Percentiles rank a stretch among this genome's conserved stretches.
These are phyloP conservation scores for Diversispora epigaea DNA, from an alignment of 192 early-diverging fungal species.

Conservation along the genomic window DNA sequence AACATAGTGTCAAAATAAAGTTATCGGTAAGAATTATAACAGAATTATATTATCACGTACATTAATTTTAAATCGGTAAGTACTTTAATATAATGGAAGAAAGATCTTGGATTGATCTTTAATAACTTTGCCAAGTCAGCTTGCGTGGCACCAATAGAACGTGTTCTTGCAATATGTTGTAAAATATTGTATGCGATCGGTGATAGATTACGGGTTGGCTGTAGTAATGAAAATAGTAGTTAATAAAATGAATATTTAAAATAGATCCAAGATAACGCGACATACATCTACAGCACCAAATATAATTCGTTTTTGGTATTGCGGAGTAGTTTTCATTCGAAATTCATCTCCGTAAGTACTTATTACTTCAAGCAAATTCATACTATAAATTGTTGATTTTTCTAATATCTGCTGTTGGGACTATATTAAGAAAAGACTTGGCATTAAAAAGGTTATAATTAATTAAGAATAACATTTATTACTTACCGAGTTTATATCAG, in stretches of 20 bases:
- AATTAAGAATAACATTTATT: background rate
- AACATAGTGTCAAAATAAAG: background rate
- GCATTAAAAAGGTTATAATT: conserved; percentile 1
- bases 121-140: conserved; percentile 54
- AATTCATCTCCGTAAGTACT: conserved; percentile 9
- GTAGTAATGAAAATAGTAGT: background rate
- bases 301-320: conserved; percentile 36
- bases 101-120: conserved; percentile 57
- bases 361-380: background rate
- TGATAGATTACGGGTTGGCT: conserved; percentile 28
- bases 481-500: background rate
- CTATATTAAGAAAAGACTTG: background rate
- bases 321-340: conserved; percentile 40
- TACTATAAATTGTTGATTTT: background rate
- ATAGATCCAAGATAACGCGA: background rate
- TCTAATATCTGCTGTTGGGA: background rate
- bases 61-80: conserved; percentile 49
- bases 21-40: background rate
- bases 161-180: conserved; percentile 43
- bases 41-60: conserved; percentile 36
- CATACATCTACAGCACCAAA: conserved; percentile 49
- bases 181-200: conserved; percentile 42
- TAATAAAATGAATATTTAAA: background rate
- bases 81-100: conserved; percentile 64
- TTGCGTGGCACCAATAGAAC: conserved; percentile 56